phyloP scores from a whole-genome alignment of 2,329 filamentous ascomycete species.

The Alternaria angustiovoidea region DNA sequence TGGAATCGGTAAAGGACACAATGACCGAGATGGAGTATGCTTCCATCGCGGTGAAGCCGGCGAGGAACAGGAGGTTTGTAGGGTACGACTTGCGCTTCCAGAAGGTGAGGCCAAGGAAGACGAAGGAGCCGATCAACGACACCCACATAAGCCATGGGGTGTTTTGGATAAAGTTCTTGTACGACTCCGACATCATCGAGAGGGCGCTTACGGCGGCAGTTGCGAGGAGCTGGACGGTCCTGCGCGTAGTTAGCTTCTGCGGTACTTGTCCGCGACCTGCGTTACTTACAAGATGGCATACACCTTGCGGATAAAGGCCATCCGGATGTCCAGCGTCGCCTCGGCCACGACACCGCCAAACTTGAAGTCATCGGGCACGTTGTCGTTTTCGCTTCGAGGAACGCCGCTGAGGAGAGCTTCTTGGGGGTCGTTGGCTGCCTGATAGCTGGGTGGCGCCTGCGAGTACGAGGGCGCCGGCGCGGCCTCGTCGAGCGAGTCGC shows the following conservation, averaged over 20 bases:
- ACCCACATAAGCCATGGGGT: constrained; percentile 86
- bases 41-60: constrained; percentile 88
- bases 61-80: constrained; percentile 90
- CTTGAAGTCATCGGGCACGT: constrained; percentile 97
- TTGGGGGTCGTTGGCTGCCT: constrained; percentile 65
- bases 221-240: constrained; percentile 86
- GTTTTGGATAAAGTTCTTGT: constrained; percentile 86
- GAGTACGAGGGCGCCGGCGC: constrained; percentile 60
- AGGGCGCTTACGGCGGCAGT: constrained; percentile 82
- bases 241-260: constrained; percentile 38
- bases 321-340: constrained; percentile 92
- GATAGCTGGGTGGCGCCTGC: constrained; percentile 84
- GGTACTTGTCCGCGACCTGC: neutral
- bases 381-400: constrained; percentile 83
- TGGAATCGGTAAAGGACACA: constrained; percentile 85
- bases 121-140: constrained; percentile 65
- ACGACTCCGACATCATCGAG: constrained; percentile 82
- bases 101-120: constrained; percentile 50
- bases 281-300: constrained; percentile 83
- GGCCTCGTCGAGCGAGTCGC: constrained; percentile 80
- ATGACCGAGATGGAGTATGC: constrained; percentile 94
- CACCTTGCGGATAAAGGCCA: constrained; percentile 97
- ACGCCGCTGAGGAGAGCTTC: constrained; percentile 68
- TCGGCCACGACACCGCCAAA: constrained; percentile 94
- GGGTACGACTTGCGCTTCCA: constrained; percentile 73